phyloP scores from a whole-genome alignment of 371 early-diverging fungal species.

The Lichtheimia corymbifera region DNA sequence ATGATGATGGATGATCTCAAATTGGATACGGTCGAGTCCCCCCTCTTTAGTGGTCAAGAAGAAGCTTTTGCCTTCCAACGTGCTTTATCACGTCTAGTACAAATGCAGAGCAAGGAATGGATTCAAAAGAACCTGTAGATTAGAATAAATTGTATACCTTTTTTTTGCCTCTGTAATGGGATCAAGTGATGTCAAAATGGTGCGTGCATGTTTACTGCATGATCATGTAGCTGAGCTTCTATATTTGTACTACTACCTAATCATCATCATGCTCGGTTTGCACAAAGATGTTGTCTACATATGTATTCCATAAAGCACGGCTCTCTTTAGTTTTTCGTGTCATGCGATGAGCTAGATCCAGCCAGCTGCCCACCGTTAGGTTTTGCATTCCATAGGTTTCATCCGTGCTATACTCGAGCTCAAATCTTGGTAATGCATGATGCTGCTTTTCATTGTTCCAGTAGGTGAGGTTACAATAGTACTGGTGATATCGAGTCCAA shows the following conservation, averaged over 20 bases:
- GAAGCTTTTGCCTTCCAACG: constrained; percentile 96
- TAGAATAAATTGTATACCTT: background rate
- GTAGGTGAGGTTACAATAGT: constrained; percentile 24
- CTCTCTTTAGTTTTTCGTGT: constrained; percentile 6
- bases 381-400: constrained; percentile 55
- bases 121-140: constrained; percentile 26
- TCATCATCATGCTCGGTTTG: constrained; percentile 20
- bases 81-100: constrained; percentile 84
- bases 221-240: too few relatives aligned
- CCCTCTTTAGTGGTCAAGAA: constrained; percentile 86
- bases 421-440: constrained; percentile 13
- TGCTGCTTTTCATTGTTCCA: constrained; percentile 18
- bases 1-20: constrained; percentile 43
- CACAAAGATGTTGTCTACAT: constrained; percentile 30
- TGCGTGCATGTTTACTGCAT: too few relatives aligned
- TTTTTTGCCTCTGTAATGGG: too few relatives aligned
- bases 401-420: constrained; percentile 57
- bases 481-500: constrained; percentile 34
- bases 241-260: too few relatives aligned
- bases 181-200: too few relatives aligned
- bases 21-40: constrained; percentile 53
- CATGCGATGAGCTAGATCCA: constrained; percentile 42
- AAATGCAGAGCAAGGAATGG: constrained; percentile 83
- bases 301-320: constrained; percentile 25
- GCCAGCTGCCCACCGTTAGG: constrained; percentile 46